A percentile compares a stretch with the other conserved stretches of the same genome.
phyloP scores from a whole-genome alignment of 768 basidiomycete species.

The Chalciporus piperatus region DNA sequence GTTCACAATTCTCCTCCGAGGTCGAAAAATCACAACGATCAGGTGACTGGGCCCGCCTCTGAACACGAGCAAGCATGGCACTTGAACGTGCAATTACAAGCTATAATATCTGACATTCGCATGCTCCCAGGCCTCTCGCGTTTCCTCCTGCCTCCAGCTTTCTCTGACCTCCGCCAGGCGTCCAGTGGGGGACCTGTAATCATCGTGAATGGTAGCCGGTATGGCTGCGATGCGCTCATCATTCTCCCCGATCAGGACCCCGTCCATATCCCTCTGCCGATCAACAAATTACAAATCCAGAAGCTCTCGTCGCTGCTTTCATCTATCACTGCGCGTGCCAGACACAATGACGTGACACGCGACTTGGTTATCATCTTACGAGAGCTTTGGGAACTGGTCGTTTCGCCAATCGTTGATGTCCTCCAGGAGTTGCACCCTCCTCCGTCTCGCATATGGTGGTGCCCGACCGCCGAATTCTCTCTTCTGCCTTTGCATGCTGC shows the following conservation, averaged over 20 bases:
- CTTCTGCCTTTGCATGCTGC: slow-evolving; percentile 21
- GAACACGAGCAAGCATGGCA: neutral
- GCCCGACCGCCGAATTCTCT: slow-evolving; percentile 1
- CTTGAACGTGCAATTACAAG: neutral
- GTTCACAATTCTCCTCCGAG: neutral
- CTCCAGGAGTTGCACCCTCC: neutral
- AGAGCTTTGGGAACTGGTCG: slow-evolving; percentile 16
- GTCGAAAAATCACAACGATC: neutral
- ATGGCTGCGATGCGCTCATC: slow-evolving; percentile 34
- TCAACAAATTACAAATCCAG: neutral
- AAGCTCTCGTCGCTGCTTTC: neutral
- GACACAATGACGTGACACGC: neutral
- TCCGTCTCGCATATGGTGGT: slow-evolving; percentile 3
- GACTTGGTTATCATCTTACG: slow-evolving; percentile 6
- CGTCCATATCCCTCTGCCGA: neutral
- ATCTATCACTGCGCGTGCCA: neutral
- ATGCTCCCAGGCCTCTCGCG: slow-evolving; percentile 19
- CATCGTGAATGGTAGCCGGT: slow-evolving; percentile 30
- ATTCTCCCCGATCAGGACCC: slow-evolving; percentile 9
- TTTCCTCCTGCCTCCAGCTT: slow-evolving; percentile 25
- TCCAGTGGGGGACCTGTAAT: slow-evolving; percentile 30
- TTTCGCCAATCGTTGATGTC: slow-evolving; percentile 8
- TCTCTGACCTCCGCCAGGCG: slow-evolving; percentile 12
- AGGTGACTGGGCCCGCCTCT: neutral
- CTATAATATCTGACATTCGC: slow-evolving; percentile 14